phyloP scores from a whole-genome alignment of 495 filamentous ascomycete species.

The Apiosordaria backusii region DNA sequence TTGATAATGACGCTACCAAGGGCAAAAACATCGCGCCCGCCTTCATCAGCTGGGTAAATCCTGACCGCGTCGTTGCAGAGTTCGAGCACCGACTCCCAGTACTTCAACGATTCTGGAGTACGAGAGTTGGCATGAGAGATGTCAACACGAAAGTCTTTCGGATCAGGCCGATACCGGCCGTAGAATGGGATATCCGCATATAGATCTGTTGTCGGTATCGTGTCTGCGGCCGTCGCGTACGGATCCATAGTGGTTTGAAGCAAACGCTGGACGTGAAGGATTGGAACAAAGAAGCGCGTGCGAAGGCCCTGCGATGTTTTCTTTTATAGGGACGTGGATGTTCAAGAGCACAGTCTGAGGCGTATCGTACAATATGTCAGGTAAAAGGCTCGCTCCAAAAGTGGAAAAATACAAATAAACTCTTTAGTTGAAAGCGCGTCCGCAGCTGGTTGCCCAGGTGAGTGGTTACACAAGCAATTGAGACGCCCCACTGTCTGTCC shows the following conservation, averaged over 20 bases:
- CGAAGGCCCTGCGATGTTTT: too few species aligned
- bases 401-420: too few species aligned
- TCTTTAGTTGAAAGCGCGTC: too few species aligned
- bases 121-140: conserved; percentile 31
- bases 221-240: background rate
- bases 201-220: background rate
- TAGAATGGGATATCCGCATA: conserved; percentile 7
- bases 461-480: too few species aligned
- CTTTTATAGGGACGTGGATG: too few species aligned
- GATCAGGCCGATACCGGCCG: conserved; percentile 7
- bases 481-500: too few species aligned
- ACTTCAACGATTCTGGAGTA: conserved; percentile 32
- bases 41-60: conserved; percentile 38
- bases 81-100: conserved; percentile 38
- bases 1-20: conserved; percentile 48
- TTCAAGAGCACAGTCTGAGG: too few species aligned
- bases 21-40: conserved; percentile 44
- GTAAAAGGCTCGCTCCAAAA: too few species aligned
- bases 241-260: background rate
- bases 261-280: background rate
- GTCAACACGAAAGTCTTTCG: conserved; percentile 8
- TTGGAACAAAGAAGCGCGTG: too few species aligned
- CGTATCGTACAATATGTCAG: too few species aligned
- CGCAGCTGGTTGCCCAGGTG: too few species aligned
- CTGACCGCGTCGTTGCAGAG: conserved; percentile 31